phyloP scores from a whole-genome alignment of 768 basidiomycete species.

The Hericium rajendrae region DNA sequence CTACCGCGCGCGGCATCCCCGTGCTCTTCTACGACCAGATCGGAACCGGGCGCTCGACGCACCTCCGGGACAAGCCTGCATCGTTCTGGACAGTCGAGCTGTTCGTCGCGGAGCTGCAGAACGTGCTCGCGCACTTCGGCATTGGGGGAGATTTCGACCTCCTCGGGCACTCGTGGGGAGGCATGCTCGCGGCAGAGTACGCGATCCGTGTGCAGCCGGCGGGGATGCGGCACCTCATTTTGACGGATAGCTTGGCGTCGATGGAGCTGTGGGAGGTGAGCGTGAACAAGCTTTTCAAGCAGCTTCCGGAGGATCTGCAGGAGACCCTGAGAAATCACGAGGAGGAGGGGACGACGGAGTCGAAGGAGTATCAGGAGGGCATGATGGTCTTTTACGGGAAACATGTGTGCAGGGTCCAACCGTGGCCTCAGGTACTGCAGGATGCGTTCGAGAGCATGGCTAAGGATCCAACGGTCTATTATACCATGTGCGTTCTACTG shows the following conservation, averaged over 20 bases:
- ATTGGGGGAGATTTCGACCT: slow-evolving; percentile 33
- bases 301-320: slow-evolving; percentile 33
- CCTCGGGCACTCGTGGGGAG: slow-evolving; percentile 52
- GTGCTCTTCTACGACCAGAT: slow-evolving; percentile 46
- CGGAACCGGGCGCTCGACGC: slow-evolving; percentile 43
- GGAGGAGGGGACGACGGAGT: slow-evolving; percentile 30
- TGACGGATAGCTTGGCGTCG: slow-evolving; percentile 36
- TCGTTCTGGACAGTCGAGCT: slow-evolving; percentile 39
- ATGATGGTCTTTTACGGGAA: slow-evolving; percentile 31
- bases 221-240: slow-evolving; percentile 37
- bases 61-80: slow-evolving; percentile 26
- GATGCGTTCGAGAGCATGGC: slow-evolving; percentile 25
- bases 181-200: slow-evolving; percentile 37
- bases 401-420: slow-evolving; percentile 35
- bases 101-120: slow-evolving; percentile 45
- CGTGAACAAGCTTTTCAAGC: slow-evolving; percentile 20
- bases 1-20: slow-evolving; percentile 27
- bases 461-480: slow-evolving; percentile 38
- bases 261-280: slow-evolving; percentile 33
- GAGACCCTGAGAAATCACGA: slow-evolving; percentile 36
- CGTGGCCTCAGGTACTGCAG: slow-evolving; percentile 32
- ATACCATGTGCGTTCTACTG: slow-evolving; percentile 30
- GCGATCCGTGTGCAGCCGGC: slow-evolving; percentile 29
- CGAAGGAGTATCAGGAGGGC: slow-evolving; percentile 36
- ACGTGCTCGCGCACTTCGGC: slow-evolving; percentile 32